Evolutionary conservation across 106 monocot genomes (phyloP).

Genomic region (Dioscorea zingiberensis): DNA sequence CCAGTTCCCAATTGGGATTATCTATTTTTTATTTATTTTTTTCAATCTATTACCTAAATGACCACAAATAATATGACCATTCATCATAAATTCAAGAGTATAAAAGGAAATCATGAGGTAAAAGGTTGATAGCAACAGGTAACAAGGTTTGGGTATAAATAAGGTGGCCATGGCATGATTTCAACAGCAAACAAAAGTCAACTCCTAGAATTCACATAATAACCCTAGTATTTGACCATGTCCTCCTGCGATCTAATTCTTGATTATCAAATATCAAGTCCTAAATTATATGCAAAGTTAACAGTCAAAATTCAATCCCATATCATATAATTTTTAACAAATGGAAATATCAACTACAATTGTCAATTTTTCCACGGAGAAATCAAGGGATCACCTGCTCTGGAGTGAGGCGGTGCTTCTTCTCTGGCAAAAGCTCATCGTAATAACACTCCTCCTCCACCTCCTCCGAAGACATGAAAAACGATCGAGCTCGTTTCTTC

Average conservation of each 20-base stretch:
- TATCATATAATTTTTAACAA: not conserved
- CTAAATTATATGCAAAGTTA: not conserved
- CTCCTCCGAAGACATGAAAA: constrained; percentile 13
- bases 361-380: not conserved
- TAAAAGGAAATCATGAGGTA: not conserved
- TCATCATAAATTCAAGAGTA: not conserved
- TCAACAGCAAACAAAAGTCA: not conserved
- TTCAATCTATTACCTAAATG: too few species aligned
- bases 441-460: constrained; percentile 27
- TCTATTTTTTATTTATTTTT: too few species aligned
- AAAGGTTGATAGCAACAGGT: not conserved
- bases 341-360: not conserved
- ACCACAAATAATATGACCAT: not conserved
- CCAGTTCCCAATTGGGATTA: too few species aligned
- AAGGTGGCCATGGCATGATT: not conserved
- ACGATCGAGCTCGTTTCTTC: not conserved
- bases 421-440: constrained; percentile 33
- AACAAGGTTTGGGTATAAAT: not conserved
- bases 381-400: constrained; percentile 20
- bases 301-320: not conserved
- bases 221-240: too few species aligned
- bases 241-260: too few species aligned
- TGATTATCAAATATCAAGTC: too few species aligned
- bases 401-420: constrained; percentile 37
- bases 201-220: not conserved